Percentiles rank a stretch among this genome's conserved stretches.
Evolutionary conservation across 768 basidiomycete genomes (phyloP).

Genomic region (Lactarius akahatsu): DNA sequence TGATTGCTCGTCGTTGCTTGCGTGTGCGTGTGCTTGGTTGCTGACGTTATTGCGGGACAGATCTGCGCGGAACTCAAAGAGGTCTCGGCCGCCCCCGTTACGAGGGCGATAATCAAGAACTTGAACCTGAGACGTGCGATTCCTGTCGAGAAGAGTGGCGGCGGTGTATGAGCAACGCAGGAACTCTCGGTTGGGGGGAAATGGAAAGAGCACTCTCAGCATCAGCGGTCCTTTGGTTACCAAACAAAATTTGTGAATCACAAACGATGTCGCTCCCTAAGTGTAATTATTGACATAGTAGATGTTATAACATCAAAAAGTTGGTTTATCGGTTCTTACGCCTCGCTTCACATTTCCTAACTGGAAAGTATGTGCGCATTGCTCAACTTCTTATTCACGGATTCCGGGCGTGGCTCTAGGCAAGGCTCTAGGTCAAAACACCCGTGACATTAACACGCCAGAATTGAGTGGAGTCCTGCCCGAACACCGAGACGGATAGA

Average conservation of each 20-base stretch:
- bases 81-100: conserved; percentile 48
- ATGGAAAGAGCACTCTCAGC: not conserved
- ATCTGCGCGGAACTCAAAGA: conserved; percentile 75
- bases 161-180: conserved; percentile 41
- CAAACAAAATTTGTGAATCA: not conserved
- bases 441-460: too few species aligned
- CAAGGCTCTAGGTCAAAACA: too few species aligned
- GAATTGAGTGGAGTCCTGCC: too few species aligned
- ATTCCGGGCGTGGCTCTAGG: too few species aligned
- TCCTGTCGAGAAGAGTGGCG: conserved; percentile 55
- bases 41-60: conserved; percentile 37
- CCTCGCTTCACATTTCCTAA: too few species aligned
- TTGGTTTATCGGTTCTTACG: not conserved
- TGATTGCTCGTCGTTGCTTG: not conserved
- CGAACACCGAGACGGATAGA: too few species aligned
- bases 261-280: not conserved
- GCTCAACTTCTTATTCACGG: too few species aligned
- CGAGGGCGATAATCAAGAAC: conserved; percentile 36
- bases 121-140: conserved; percentile 45
- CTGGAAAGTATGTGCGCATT: too few species aligned
- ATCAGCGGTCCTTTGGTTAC: not conserved
- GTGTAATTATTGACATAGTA: not conserved
- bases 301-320: not conserved
- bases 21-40: conserved; percentile 5
- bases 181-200: not conserved